phyloP scores from a whole-genome alignment of 2,329 filamentous ascomycete species.

The Penicillium sp. region DNA sequence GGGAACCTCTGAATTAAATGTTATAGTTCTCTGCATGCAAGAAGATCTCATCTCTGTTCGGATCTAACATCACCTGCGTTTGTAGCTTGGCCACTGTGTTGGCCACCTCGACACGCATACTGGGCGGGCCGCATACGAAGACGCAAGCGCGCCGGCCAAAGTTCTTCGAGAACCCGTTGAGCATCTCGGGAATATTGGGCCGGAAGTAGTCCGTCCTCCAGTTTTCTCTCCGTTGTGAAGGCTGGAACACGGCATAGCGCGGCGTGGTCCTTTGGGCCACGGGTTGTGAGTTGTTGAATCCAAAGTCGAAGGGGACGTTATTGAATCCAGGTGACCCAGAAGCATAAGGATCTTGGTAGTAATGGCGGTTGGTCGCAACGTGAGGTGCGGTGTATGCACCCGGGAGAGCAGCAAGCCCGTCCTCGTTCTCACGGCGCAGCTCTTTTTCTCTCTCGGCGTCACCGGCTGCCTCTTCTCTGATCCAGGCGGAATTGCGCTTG shows the following conservation, averaged over 20 bases:
- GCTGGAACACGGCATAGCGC: constrained; percentile 77
- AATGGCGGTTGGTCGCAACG: constrained; percentile 17
- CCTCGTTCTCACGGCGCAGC: constrained; percentile 77
- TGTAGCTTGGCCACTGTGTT: constrained; percentile 80
- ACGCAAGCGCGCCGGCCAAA: constrained; percentile 81
- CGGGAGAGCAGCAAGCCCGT: constrained; percentile 78
- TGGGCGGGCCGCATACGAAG: constrained; percentile 86
- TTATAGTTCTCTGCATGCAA: constrained; percentile 95
- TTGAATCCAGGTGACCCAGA: constrained; percentile 2
- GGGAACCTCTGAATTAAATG: constrained; percentile 53
- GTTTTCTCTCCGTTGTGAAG: constrained; percentile 58
- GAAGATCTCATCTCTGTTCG: constrained; percentile 82
- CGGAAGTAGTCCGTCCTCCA: constrained; percentile 93
- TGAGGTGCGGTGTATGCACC: constrained; percentile 41
- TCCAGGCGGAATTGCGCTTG: constrained; percentile 80
- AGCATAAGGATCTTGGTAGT: constrained; percentile 13
- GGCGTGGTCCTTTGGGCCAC: constrained; percentile 81
- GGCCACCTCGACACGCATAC: constrained; percentile 85
- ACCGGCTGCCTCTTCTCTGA: constrained; percentile 75
- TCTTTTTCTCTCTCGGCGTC: constrained; percentile 77
- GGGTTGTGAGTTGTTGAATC: constrained; percentile 79
- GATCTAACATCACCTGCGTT: constrained; percentile 75
- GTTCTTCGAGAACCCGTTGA: constrained; percentile 76
- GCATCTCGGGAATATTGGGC: constrained; percentile 82
- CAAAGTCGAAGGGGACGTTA: constrained; percentile 62